Conservation (phyloP, 495 filamentous ascomycete species). For the Penicillium ucsense region DNA sequence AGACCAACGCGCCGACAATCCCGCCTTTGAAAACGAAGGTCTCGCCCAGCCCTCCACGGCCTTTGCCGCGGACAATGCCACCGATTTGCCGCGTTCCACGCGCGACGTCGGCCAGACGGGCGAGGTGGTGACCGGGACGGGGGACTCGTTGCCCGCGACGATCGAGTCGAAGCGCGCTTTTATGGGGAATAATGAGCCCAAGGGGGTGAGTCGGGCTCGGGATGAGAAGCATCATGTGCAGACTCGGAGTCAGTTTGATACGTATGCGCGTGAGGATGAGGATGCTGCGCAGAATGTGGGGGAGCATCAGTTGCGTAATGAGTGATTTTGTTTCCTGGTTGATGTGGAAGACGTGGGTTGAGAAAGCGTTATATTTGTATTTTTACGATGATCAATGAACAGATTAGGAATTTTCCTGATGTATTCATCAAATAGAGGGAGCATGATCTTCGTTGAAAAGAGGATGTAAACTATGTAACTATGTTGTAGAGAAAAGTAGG, state of each 20-base stretch:
- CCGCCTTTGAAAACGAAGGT: constrained; percentile 20
- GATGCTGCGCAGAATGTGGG: constrained; percentile 16
- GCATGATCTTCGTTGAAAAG: too few species aligned
- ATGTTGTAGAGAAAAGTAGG: neutral
- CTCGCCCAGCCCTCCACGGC: constrained; percentile 25
- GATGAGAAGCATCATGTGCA: constrained; percentile 34
- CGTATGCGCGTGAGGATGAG: constrained; percentile 19
- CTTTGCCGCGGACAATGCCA: constrained; percentile 42
- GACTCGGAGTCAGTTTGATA: constrained; percentile 32
- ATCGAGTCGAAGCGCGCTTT: constrained; percentile 40
- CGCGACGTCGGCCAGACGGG: constrained; percentile 35
- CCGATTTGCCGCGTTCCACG: constrained; percentile 41
- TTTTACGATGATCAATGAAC: neutral
- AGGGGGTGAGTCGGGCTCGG: constrained; percentile 25
- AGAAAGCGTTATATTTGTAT: too few species aligned
- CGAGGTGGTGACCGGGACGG: constrained; percentile 44
- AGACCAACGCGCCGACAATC: constrained; percentile 33
- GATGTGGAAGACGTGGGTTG: too few species aligned
- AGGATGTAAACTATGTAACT: too few species aligned
- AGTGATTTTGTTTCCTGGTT: neutral
- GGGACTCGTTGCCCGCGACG: constrained; percentile 33
- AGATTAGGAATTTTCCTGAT: too few species aligned
- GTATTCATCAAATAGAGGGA: too few species aligned
- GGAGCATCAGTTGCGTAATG: constrained; percentile 11
- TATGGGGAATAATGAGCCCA: constrained; percentile 23